phyloP scores from a whole-genome alignment of 148 eudicot species.

The Linanthus parryae region DNA sequence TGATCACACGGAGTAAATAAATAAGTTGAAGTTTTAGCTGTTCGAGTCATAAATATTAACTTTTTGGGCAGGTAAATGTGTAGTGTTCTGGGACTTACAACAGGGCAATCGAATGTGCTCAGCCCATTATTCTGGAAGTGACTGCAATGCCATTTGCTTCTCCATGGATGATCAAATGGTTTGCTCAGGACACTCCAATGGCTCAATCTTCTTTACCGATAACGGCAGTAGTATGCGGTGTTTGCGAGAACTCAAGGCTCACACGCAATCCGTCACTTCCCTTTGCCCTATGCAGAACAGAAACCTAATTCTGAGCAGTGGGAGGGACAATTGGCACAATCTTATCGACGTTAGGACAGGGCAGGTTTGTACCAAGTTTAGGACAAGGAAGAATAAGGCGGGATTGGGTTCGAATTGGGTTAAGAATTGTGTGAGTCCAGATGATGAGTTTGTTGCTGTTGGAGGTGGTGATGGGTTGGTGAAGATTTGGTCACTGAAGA shows the following conservation, averaged over 20 bases:
- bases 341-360: not conserved
- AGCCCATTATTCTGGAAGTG: not conserved
- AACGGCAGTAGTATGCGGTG: not conserved
- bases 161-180: not conserved
- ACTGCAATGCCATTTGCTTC: constrained; percentile 6
- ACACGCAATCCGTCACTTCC: constrained; percentile 6
- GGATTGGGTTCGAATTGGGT: constrained; percentile 1
- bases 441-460: constrained; percentile 1
- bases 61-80: no score
- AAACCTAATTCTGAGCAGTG: constrained; percentile 8
- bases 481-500: not conserved
- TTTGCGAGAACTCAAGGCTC: not conserved
- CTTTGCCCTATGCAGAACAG: not conserved
- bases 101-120: no score
- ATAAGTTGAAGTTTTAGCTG: no score
- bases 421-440: not conserved
- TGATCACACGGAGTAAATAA: no score
- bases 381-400: not conserved
- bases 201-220: not conserved
- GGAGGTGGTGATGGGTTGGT: constrained; percentile 2
- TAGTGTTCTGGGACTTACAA: no score
- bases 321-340: constrained; percentile 10
- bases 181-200: not conserved
- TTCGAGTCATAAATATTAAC: no score
- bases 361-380: constrained; percentile 1